Conservation (phyloP, 768 basidiomycete genomes). For the Saitozyma sp. region DNA sequence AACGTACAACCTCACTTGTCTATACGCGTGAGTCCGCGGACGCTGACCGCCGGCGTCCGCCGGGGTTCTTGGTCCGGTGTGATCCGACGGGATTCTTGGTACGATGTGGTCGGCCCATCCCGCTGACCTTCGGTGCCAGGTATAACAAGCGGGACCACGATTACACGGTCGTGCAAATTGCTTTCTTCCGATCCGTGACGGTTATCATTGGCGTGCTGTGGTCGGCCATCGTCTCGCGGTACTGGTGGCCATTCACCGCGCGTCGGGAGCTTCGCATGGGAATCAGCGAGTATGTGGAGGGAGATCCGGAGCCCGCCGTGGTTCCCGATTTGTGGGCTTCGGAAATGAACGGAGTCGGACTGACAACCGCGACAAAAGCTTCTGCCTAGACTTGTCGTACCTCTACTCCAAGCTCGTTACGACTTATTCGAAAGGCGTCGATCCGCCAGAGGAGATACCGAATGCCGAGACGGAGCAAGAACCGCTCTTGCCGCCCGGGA, state of each 20-base stretch:
- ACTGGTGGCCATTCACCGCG: conserved; percentile 97
- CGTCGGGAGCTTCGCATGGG: conserved; percentile 79
- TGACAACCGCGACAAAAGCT: conserved; percentile 43
- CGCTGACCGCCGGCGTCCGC: conserved; percentile 69
- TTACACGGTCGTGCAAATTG: conserved; percentile 68
- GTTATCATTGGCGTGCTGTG: conserved; percentile 85
- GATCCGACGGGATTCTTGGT: neutral
- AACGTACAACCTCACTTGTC: conserved; percentile 15
- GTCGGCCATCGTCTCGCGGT: conserved; percentile 81
- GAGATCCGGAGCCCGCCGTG: neutral
- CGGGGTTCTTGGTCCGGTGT: conserved; percentile 53
- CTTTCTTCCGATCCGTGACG: conserved; percentile 71
- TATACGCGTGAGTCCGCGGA: conserved; percentile 18
- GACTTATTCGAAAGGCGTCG: conserved; percentile 64
- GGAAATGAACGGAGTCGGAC: neutral
- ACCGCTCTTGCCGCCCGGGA: conserved; percentile 26
- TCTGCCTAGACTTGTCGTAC: conserved; percentile 91
- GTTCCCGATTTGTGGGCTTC: neutral
- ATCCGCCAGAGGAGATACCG: conserved; percentile 11
- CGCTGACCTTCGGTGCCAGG: conserved; percentile 67
- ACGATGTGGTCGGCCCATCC: conserved; percentile 38
- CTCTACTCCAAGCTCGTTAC: conserved; percentile 88
- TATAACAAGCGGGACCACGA: conserved; percentile 74
- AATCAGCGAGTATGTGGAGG: conserved; percentile 72
- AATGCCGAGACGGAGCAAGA: conserved; percentile 47